Base-by-base conservation (phyloP, 2,329 filamentous ascomycete genomes). In the Xylaria sp. region DNA sequence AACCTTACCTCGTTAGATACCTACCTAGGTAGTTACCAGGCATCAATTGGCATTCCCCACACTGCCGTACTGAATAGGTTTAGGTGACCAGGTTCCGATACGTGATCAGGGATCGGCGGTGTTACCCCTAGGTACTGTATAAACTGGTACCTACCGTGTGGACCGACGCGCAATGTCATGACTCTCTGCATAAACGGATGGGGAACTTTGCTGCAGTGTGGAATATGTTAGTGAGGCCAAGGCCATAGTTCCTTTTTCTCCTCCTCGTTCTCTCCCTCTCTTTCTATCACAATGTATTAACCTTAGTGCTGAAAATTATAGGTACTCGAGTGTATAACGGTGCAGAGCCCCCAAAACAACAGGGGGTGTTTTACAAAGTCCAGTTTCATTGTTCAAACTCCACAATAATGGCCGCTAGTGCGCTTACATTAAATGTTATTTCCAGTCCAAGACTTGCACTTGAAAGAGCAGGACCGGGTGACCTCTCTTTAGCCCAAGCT, bases 11-110 rank as follows among this genome's bases (percentile, higher is more conserved):
- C n/a, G n/a, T n/a, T n/a, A n/a, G n/a, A n/a, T n/a, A n/a, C n/a
- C 3, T 40, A 40, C 32, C 32, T 37, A 37, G 32, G 50, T 53
- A 42, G 60, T 54, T 64, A 50, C 60, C 48, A 35, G 54, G 54
- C 47, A 21, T 13, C 37, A 54, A 57, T 42, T 60, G 50, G 48
- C 48, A 50, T 65, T 64, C 65, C 60, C 60, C 61, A 68, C 65
- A 64, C n/a, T n/a, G n/a, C n/a, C n/a, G 40, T 54, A 40, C 63
- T 51, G 32, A 59, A 68, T 48, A 32, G 50, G 55, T 25, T 58
- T 68, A 61, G 66, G 16, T 60, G 50, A 32, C 37, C 18, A 65
- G 62, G 44, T 27, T n/a, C 10, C 61, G 25, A 29, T 58, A 29
- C 55, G 8, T 42, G 54, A n/a, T 40, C 54, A n/a, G n/a, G 32